Evolutionary conservation across 1,284 basidiomycete species (phyloP), one percentile per base, ranked within the genome.

Genomic region (Volvariella volvacea): DNA sequence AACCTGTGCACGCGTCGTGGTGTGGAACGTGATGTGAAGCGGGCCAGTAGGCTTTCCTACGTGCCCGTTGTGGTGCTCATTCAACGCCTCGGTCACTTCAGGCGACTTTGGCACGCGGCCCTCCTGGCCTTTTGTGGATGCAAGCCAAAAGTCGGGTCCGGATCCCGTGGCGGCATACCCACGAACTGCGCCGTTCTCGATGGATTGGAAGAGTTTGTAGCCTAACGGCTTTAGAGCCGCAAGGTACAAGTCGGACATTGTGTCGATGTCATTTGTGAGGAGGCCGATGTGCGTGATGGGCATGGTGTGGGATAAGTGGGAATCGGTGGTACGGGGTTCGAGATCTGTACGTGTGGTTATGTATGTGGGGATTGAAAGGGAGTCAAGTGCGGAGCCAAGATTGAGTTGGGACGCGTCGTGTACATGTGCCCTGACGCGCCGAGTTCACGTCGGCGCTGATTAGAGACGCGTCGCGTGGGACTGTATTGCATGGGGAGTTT

Each of bases 191-290:
- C 50, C 51, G 14, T 56, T 52, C 8, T 42, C 34, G 38, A 53
- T 48, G 12, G 47, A 40, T 37, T 48, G 44, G 21, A 36, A 43
- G 37, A 52, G 25, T 36, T 38, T 47, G 48, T 58, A 58, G 14
- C 54, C 54, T 8, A 58, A 44, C 1, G 56, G 56, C 22, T 52
- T 51, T 45, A 58, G 52, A 21, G 52, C 51, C 4, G 52, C 51
- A 12, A 46, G 33, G 31, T 56, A 58, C 45, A 56, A 56, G 2
- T 46, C 44, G 9, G 47, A 43, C 8, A 51, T 20, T 20, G 49
- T 31, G 25, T 47, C 44, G 37, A 55, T 32, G 46, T 57, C 45
- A 12, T 34, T 40, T 32, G 52, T 55, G 15, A 37, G 42, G 38
- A 57, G 17, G 3, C 37, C 43, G 31, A 57, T 41, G 38, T 57